Evolutionary conservation across 1,284 basidiomycete genomes (phyloP), one percentile per base, ranked within the genome.

Genomic region (Cutaneotrichosporon sp.): DNA sequence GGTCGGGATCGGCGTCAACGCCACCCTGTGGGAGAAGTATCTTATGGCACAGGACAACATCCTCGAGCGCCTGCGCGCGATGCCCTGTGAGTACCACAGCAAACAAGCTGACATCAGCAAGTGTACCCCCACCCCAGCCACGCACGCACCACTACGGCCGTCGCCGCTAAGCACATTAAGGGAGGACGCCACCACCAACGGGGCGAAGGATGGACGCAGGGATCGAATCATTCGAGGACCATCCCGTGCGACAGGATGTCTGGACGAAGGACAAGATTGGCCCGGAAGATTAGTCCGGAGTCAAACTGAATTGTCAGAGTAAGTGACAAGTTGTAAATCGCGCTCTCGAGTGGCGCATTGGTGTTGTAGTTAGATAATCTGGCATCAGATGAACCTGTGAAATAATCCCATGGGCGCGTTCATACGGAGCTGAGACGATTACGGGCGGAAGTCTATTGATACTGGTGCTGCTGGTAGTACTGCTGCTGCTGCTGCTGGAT

Each of bases 401-500:
- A 10, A 51, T 13, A 16, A 16, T 30, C 26, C 51, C 16, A 31
- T 32, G 49, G 50, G 34, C 51, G 51, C 30, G 51, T 53, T 53
- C 51, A 53, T 53, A 34, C 14, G 18, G 51, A 13, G 18, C 30
- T 30, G 51, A 53, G 51, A 34, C 30, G 32, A 53, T 53, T 34
- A 53, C 14, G 30, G 30, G 51, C 18, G 30, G 30, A 31, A 38
- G 21, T 40, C 55, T 56, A 56, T 56, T 56, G 55, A 30, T 56
- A 56, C 66, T 68, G 66, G 64, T 73, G 69, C 58, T 69, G 68
- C n/a, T 42, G 36, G 50, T 69, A 66, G 60, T 70, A 67, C 21
- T 69, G 67, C 42, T 73, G 71, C 46, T 70, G 70, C 10, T 73
- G 71, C 60, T 75, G 74, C n/a, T 71, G 74, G 56, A 74, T 73